These are phyloP conservation scores for Monosporascus sp. DNA, from an alignment of 2,329 filamentous ascomycete species.

Conservation along the genomic window DNA sequence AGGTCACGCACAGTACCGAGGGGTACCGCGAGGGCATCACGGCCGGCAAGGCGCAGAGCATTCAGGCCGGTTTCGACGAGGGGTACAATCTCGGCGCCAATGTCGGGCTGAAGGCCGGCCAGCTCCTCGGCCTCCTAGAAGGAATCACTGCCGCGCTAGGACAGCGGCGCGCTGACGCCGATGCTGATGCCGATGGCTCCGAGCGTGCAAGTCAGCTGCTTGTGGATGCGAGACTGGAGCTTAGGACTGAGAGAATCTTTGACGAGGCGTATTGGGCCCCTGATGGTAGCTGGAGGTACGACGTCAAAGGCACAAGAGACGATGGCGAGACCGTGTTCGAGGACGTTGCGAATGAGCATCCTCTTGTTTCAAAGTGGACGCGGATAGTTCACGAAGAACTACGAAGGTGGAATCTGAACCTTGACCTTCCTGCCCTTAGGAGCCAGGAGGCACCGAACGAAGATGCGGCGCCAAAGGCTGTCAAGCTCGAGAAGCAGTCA, in stretches of 20 bases:
- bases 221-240: slow-evolving; percentile 49
- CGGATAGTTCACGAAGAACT: slow-evolving; percentile 36
- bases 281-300: slow-evolving; percentile 68
- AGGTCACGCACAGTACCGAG: slow-evolving; percentile 71
- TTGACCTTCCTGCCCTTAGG: neutral
- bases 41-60: slow-evolving; percentile 65
- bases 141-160: slow-evolving; percentile 54
- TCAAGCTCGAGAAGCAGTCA: neutral
- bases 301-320: slow-evolving; percentile 33
- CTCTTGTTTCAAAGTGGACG: slow-evolving; percentile 60
- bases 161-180: slow-evolving; percentile 16
- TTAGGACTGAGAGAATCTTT: slow-evolving; percentile 60
- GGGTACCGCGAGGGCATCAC: slow-evolving; percentile 89
- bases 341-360: slow-evolving; percentile 63
- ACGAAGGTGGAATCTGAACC: slow-evolving; percentile 26
- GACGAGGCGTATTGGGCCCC: slow-evolving; percentile 59
- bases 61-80: slow-evolving; percentile 88
- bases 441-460: neutral
- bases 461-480: neutral
- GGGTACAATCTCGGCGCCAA: slow-evolving; percentile 81
- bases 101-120: slow-evolving; percentile 69
- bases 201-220: slow-evolving; percentile 31
- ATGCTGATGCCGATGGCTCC: slow-evolving; percentile 3
- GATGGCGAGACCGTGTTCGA: slow-evolving; percentile 38
- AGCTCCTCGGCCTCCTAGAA: slow-evolving; percentile 71